Evolutionary conservation across 768 basidiomycete genomes (phyloP), one percentile per base, ranked within the genome.

Genomic region (Hericium alpestre): DNA sequence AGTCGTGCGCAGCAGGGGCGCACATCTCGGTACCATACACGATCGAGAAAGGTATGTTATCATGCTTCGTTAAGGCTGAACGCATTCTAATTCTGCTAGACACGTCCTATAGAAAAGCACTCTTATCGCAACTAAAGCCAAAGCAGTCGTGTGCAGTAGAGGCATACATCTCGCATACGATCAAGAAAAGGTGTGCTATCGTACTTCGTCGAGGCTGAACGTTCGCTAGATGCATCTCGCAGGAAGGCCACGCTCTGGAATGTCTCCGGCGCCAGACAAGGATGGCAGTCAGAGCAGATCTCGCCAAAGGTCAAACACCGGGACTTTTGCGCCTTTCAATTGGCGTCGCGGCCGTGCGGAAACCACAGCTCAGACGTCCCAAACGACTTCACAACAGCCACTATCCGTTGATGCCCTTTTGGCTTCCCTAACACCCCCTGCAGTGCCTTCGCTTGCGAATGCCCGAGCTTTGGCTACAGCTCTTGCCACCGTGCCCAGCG

Each of bases 401-500:
- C 20, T 8, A 23, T 37, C 49, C 22, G 68, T 75, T 43, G 86
- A 86, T 39, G 71, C 65, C 20, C 70, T 79, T 41, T 67, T 79
- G n/a, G 71, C 74, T 51, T 69, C 69, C 16, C 65, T 79, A 41
- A 72, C 76, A 6, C 74, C 78, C 11, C 79, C 78, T 39, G 73
- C 76, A 6, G 86, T 87, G 8, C 88, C 89, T 4, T 87, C 84
- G 60, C 70, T 87, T 4, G 61, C 68, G 12, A 77, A 84, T 65
- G 86, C 87, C 8, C 80, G 84, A 13, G 65, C 77, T 37, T 74
- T 90, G n/a, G 80, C 82, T 0, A 69, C 65, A 20, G 61, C 72
- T 9, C 73, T 89, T 50, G 65, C 76, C 7, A 75, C 71, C 3
- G 71, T 74, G 15, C 80, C 83, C 1, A 80, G 86, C 0, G 70